A percentile compares a stretch with the other conserved stretches of the same genome.
Conservation (phyloP, 2,329 filamentous ascomycete species). For the Ophiosphaerella herpotricha region DNA sequence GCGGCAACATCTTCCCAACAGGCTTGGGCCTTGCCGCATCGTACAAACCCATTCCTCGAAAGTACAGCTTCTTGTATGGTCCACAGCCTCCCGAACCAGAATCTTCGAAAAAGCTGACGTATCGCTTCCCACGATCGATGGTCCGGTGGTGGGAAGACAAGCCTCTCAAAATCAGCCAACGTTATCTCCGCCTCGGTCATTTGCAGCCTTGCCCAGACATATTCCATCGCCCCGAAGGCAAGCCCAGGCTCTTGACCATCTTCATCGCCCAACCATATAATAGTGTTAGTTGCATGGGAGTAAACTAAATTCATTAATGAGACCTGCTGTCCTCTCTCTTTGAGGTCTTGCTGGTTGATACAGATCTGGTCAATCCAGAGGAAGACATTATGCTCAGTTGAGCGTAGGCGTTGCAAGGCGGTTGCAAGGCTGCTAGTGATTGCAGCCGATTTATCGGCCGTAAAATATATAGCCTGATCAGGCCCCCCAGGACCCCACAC, state of each 20-base stretch:
- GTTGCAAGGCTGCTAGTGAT: slow-evolving; percentile 24
- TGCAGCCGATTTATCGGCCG: slow-evolving; percentile 2
- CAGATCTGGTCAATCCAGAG: slow-evolving; percentile 33
- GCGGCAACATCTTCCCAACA: slow-evolving; percentile 28
- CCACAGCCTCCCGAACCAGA: slow-evolving; percentile 31
- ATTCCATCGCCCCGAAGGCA: slow-evolving; percentile 23
- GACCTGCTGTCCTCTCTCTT: slow-evolving; percentile 32
- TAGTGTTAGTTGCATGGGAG: slow-evolving; percentile 27
- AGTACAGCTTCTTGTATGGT: slow-evolving; percentile 30
- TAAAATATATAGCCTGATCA: slow-evolving; percentile 13
- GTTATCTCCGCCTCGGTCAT: slow-evolving; percentile 16
- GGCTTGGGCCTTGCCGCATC: slow-evolving; percentile 19
- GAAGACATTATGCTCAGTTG: slow-evolving; percentile 17
- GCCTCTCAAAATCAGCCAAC: slow-evolving; percentile 19
- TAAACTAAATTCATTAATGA: slow-evolving; percentile 33
- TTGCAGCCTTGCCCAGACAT: slow-evolving; percentile 15
- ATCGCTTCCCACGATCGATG: slow-evolving; percentile 21
- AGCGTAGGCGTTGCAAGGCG: slow-evolving; percentile 22
- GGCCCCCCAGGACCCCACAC: slow-evolving; percentile 22
- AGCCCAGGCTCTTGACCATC: slow-evolving; percentile 14
- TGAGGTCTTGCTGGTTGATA: slow-evolving; percentile 23
- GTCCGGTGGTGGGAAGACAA: slow-evolving; percentile 14
- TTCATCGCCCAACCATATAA: slow-evolving; percentile 35
- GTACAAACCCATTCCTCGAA: slow-evolving; percentile 19
- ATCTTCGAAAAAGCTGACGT: slow-evolving; percentile 16